These are phyloP conservation scores for Hypoxylon sp. DNA, from an alignment of 2,329 filamentous ascomycete species.

Conservation along the genomic window DNA sequence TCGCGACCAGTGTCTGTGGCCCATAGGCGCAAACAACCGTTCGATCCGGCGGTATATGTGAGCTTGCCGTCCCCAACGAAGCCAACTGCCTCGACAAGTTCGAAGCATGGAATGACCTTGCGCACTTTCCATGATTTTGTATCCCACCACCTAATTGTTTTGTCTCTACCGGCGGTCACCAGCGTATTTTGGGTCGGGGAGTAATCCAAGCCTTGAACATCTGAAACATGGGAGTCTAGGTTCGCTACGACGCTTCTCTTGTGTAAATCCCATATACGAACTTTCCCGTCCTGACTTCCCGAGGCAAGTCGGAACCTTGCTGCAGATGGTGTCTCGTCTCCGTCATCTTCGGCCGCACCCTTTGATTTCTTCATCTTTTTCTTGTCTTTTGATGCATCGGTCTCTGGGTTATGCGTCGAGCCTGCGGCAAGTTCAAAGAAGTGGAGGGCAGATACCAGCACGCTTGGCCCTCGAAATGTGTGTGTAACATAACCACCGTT, in stretches of 20 bases:
- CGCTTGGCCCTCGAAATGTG: conserved; percentile 93
- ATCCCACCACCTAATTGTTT: conserved; percentile 95
- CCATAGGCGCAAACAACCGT: conserved; percentile 88
- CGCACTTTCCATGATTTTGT: conserved; percentile 85
- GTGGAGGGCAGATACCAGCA: conserved; percentile 88
- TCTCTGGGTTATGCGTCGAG: conserved; percentile 58
- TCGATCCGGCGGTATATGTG: conserved; percentile 88
- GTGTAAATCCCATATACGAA: conserved; percentile 91
- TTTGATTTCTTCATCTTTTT: conserved; percentile 62
- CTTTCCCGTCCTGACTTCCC: conserved; percentile 93
- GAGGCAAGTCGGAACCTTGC: conserved; percentile 84
- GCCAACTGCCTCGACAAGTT: conserved; percentile 86
- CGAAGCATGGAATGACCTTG: conserved; percentile 85
- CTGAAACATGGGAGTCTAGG: conserved; percentile 93
- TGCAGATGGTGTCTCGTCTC: conserved; percentile 59
- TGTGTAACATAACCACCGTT: conserved; percentile 91
- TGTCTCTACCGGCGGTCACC: conserved; percentile 89
- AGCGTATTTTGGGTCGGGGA: conserved; percentile 80
- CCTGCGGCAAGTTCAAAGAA: conserved; percentile 83
- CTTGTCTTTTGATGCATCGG: conserved; percentile 60
- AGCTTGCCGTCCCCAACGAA: conserved; percentile 80
- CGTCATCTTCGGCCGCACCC: conserved; percentile 58
- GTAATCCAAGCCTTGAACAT: conserved; percentile 90
- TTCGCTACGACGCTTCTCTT: conserved; percentile 83
- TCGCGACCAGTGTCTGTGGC: conserved; percentile 82